These are phyloP conservation scores for Microcyclospora tardicrescens DNA, from an alignment of 2,329 filamentous ascomycete genomes.

Conservation along the genomic window DNA sequence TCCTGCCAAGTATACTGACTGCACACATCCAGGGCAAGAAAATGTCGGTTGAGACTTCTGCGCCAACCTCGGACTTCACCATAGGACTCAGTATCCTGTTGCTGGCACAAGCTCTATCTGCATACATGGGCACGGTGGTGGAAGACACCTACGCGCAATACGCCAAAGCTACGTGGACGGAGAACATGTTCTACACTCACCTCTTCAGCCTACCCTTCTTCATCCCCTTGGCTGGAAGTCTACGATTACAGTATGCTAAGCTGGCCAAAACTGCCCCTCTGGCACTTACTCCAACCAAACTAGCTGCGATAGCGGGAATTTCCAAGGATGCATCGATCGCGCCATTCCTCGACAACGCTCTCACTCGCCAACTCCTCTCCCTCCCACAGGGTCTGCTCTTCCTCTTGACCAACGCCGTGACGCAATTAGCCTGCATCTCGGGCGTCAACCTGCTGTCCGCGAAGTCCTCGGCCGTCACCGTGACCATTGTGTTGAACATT, in stretches of 20 bases:
- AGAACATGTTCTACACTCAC: conserved; percentile 90
- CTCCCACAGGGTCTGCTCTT: conserved; percentile 58
- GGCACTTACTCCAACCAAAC: background rate
- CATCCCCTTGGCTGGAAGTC: conserved; percentile 53
- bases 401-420: conserved; percentile 65
- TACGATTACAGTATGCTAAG: conserved; percentile 50
- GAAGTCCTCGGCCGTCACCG: conserved; percentile 78
- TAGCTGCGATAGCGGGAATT: background rate
- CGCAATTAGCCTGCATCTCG: conserved; percentile 88
- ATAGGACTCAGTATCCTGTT: conserved; percentile 73
- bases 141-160: conserved; percentile 79
- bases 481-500: conserved; percentile 92
- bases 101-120: conserved; percentile 76
- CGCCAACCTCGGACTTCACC: conserved; percentile 38
- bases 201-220: conserved; percentile 66
- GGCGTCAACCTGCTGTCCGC: conserved; percentile 91
- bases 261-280: conserved; percentile 49
- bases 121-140: conserved; percentile 89
- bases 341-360: background rate
- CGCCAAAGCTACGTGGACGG: conserved; percentile 72
- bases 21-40: conserved; percentile 26
- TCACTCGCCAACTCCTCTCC: conserved; percentile 5
- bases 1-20: conserved; percentile 3
- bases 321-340: background rate
- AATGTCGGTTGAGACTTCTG: conserved; percentile 28